Base-by-base conservation (phyloP, 352 stramenopile genomes). In the Globisporangium spiculum region DNA sequence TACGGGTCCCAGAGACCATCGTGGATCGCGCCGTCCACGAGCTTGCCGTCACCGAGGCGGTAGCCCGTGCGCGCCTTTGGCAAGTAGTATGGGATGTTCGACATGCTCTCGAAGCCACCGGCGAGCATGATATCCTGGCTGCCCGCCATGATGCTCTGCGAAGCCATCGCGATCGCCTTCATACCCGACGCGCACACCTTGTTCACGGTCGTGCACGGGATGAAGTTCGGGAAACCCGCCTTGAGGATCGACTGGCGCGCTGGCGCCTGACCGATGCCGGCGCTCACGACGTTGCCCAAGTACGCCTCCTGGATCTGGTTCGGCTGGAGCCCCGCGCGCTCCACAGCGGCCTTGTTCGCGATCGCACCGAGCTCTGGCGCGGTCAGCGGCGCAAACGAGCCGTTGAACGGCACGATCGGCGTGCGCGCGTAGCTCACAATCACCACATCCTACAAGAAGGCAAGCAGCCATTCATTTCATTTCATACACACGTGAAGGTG, bases 1-100 rank as follows among this genome's bases (percentile, higher is more conserved):
- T 99, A 99, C 4, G 93, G 84, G 80, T 99, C 97, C 96, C 92
- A 99, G 1, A 99, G 77, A 22, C 97, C 97, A 70, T 99, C 97
- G 68, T 98, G 85, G 58, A 99, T 92, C 66, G 98, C 90, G 46
- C 88, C 88, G 66, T 96, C 88, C n/a, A 96, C 84, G 27, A 96
- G 67, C 69, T 92, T 88, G 46, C 81, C 83, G 72, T 99, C 84
- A n/a, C 97, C 97, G 24, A 99, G 86, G 7, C 90, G 84, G 71
- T 96, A 98, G 53, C 97, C 97, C 50, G 79, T 83, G 54, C 97
- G 84, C 30, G 94, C 95, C 73, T 97, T 94, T 14, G 81, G 84
- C 26, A 99, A 74, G 82, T 99, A 99, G 79, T 99, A 96, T 24
- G 98, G 98, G 68, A 98, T 91, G 76, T 99, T 99, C 38, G 85